Evolutionary conservation across 805 yeast genomes (phyloP).

Genomic region (Schwanniomyces sp.): DNA sequence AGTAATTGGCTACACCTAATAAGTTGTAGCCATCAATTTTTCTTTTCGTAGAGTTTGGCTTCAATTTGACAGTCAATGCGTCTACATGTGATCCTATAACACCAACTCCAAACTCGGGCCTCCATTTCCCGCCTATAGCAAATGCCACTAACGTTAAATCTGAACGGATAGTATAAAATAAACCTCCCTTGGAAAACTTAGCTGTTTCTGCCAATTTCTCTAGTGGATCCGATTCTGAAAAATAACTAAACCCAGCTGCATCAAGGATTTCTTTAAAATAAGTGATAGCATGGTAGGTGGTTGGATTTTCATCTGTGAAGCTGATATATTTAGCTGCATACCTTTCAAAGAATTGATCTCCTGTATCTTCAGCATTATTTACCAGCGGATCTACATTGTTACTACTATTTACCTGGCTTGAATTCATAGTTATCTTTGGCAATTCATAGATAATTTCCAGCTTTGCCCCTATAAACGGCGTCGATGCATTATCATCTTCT

Average conservation of each 20-base stretch:
- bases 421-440: background rate
- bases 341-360: constrained; percentile 12
- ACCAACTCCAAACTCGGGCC: constrained; percentile 64
- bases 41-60: constrained; percentile 65
- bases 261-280: constrained; percentile 22
- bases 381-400: background rate
- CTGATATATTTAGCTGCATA: constrained; percentile 23
- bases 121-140: constrained; percentile 65
- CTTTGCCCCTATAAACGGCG: background rate
- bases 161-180: constrained; percentile 55
- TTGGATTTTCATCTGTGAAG: constrained; percentile 39
- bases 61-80: constrained; percentile 64
- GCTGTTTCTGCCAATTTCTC: constrained; percentile 4
- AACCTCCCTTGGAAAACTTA: constrained; percentile 10
- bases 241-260: constrained; percentile 26
- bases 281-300: constrained; percentile 36
- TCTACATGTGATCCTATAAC: constrained; percentile 76
- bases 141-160: constrained; percentile 72
- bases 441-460: constrained; percentile 2
- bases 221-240: constrained; percentile 21
- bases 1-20: constrained; percentile 82
- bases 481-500: background rate
- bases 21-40: constrained; percentile 72
- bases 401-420: background rate
- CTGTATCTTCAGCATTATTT: background rate